A percentile compares a stretch with the other conserved stretches of the same genome.
These are phyloP conservation scores for Fremontodendron californicum DNA, from an alignment of 345 rosid genomes.

Conservation along the genomic window DNA sequence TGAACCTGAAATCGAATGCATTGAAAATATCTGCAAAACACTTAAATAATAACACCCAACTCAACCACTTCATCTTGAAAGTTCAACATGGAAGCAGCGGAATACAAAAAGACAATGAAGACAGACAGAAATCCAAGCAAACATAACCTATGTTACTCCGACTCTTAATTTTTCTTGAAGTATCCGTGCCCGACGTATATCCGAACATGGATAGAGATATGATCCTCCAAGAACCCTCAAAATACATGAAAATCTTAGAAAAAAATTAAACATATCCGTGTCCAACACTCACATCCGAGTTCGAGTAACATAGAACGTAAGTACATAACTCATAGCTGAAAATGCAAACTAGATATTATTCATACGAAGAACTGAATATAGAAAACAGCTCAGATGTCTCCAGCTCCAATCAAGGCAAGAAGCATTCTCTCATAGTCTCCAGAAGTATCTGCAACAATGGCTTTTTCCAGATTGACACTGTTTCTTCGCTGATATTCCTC, in stretches of 20 bases:
- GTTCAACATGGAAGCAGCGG: not conserved
- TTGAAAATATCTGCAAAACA: not conserved
- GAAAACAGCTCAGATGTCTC: conserved; percentile 35
- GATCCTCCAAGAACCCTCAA: too few relatives aligned
- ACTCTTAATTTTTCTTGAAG: too few relatives aligned
- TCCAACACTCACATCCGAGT: too few relatives aligned
- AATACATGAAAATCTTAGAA: too few relatives aligned
- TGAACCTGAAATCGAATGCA: not conserved
- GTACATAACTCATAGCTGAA: not conserved
- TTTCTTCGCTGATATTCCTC: conserved; percentile 74
- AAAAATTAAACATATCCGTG: too few relatives aligned
- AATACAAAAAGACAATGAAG: not conserved
- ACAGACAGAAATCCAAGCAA: not conserved
- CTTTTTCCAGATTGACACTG: conserved; percentile 70
- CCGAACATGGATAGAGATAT: too few relatives aligned
- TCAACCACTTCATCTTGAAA: not conserved
- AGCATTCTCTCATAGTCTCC: conserved; percentile 83
- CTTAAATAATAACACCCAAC: not conserved
- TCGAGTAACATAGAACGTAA: too few relatives aligned
- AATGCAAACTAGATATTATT: not conserved
- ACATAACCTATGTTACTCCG: too few relatives aligned
- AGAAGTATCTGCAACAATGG: conserved; percentile 66
- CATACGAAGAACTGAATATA: not conserved
- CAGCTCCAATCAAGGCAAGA: conserved; percentile 65
- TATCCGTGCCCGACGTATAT: too few relatives aligned